Conservation (phyloP, 2,329 filamentous ascomycete genomes). For the Colletotrichum horii region DNA sequence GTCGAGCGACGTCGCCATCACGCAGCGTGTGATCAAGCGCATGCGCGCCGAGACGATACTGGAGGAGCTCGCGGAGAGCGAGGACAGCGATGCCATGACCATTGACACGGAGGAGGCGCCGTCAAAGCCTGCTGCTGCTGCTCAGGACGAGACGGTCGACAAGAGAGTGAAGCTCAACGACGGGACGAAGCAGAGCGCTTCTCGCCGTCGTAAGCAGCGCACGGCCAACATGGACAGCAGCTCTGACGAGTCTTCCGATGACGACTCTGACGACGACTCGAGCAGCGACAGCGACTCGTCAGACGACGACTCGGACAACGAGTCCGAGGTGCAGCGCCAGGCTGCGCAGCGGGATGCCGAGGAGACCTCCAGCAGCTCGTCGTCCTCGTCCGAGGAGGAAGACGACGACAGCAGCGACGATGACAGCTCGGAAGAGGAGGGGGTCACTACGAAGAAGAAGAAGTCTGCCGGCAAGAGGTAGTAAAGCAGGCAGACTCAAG, state of each 20-base stretch:
- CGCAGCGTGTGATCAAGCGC: slow-evolving; percentile 63
- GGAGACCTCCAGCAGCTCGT: slow-evolving; percentile 46
- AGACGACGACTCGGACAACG: slow-evolving; percentile 39
- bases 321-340: slow-evolving; percentile 36
- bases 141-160: slow-evolving; percentile 32
- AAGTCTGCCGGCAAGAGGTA: neutral
- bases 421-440: slow-evolving; percentile 25
- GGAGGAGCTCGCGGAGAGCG: slow-evolving; percentile 57
- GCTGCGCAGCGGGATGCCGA: slow-evolving; percentile 32
- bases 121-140: slow-evolving; percentile 14
- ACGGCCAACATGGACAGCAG: slow-evolving; percentile 47
- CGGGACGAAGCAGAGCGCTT: slow-evolving; percentile 49
- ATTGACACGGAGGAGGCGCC: slow-evolving; percentile 23
- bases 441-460: slow-evolving; percentile 5
- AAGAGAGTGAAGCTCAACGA: slow-evolving; percentile 51
- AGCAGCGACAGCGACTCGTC: slow-evolving; percentile 37
- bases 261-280: slow-evolving; percentile 22
- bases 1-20: slow-evolving; percentile 56
- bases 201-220: slow-evolving; percentile 57
- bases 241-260: slow-evolving; percentile 35
- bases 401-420: slow-evolving; percentile 35
- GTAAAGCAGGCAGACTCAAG: neutral
- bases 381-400: slow-evolving; percentile 37
- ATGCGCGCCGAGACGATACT: slow-evolving; percentile 67
- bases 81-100: slow-evolving; percentile 40